Percentiles rank a stretch among this genome's conserved stretches.
Evolutionary conservation across 202 grass and related monocot species (phyloP).

Genomic region (Sporobolus alterniflorus): DNA sequence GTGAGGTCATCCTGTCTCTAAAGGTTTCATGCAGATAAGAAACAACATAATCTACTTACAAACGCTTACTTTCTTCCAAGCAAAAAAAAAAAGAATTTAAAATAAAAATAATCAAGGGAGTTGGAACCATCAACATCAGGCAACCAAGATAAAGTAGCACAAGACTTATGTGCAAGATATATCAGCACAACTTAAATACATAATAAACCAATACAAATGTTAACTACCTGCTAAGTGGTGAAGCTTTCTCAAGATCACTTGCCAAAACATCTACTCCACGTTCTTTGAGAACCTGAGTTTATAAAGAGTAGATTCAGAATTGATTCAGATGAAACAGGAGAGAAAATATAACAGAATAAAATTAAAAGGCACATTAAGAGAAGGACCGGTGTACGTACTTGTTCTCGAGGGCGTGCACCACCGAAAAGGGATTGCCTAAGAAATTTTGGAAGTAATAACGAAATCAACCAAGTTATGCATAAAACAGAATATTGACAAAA

Average conservation of each 20-base stretch:
- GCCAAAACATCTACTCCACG: slow-evolving; percentile 74
- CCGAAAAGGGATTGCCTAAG: slow-evolving; percentile 82
- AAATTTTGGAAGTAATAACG: slow-evolving; percentile 35
- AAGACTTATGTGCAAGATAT: neutral
- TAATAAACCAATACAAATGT: neutral
- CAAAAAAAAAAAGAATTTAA: slow-evolving; percentile 10
- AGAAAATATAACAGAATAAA: slow-evolving; percentile 10
- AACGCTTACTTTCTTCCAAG: neutral
- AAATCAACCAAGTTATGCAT: too few species aligned
- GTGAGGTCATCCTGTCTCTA: neutral
- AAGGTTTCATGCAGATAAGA: neutral
- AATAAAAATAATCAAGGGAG: neutral
- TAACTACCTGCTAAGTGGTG: slow-evolving; percentile 69
- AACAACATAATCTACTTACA: neutral
- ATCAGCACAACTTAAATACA: neutral
- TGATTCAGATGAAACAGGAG: slow-evolving; percentile 19
- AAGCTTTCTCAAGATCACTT: slow-evolving; percentile 67
- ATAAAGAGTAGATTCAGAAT: slow-evolving; percentile 17
- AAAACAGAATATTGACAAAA: neutral
- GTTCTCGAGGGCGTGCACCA: slow-evolving; percentile 88
- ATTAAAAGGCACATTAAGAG: slow-evolving; percentile 3
- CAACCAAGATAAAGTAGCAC: slow-evolving; percentile 9
- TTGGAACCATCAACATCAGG: neutral
- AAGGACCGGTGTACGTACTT: slow-evolving; percentile 51
- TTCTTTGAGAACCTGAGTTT: slow-evolving; percentile 91